Percentiles rank a stretch among this genome's conserved stretches.
Evolutionary conservation across 495 filamentous ascomycete genomes (phyloP).

Genomic region (Trypethelium eluteriae): DNA sequence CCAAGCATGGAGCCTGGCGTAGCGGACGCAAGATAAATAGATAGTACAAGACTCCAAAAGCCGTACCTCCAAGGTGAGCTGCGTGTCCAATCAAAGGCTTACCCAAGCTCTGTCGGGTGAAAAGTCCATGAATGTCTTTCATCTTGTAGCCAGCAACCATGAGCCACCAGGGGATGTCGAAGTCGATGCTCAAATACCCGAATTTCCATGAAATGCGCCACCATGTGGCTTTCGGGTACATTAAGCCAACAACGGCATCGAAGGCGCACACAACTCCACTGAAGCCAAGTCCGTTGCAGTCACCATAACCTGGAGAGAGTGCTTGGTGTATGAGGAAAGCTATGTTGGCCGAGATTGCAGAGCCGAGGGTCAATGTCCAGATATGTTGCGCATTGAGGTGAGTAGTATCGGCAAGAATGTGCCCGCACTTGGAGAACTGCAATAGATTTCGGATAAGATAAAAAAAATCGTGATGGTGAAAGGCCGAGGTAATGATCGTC

Average conservation of each 20-base stretch:
- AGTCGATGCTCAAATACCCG: background rate
- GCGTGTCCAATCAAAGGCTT: background rate
- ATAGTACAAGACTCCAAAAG: background rate
- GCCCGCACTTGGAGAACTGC: background rate
- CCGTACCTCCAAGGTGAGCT: background rate
- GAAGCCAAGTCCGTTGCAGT: background rate
- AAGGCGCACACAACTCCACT: background rate
- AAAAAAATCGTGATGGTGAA: background rate
- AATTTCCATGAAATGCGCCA: background rate
- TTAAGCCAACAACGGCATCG: background rate
- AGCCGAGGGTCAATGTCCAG: background rate
- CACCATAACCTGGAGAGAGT: background rate
- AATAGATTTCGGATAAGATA: background rate
- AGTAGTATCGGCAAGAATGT: background rate
- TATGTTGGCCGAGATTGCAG: background rate
- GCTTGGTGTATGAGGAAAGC: background rate
- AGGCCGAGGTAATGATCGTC: background rate
- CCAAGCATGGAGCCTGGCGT: background rate
- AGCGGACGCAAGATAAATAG: background rate
- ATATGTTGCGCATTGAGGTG: background rate
- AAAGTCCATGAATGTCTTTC: background rate
- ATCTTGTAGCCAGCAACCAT: background rate
- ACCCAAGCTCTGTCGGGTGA: background rate
- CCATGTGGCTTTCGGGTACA: background rate
- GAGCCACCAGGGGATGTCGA: background rate